A percentile compares a stretch with the other conserved stretches of the same genome.
Conservation (phyloP, 768 basidiomycete genomes). For the Cystofilobasidium ferigula region DNA sequence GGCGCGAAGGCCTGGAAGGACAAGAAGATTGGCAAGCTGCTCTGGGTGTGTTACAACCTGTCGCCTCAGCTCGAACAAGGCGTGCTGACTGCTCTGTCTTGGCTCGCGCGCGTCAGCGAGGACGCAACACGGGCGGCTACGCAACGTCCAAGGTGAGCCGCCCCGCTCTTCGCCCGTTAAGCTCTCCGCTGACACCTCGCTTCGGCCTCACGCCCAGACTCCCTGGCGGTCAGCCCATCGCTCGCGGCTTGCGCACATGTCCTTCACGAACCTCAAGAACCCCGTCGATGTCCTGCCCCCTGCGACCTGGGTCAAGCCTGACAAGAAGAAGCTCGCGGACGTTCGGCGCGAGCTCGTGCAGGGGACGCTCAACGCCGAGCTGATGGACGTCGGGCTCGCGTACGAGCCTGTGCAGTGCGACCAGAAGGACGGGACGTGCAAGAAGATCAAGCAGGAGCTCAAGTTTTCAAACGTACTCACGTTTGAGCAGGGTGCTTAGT, state of each 20-base stretch:
- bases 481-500: constrained; percentile 11
- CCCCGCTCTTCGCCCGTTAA: neutral
- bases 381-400: constrained; percentile 32
- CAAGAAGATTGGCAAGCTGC: constrained; percentile 28
- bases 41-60: constrained; percentile 29
- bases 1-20: constrained; percentile 32
- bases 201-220: too few relatives aligned
- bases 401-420: constrained; percentile 29
- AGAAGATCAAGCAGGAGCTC: constrained; percentile 20
- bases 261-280: constrained; percentile 4
- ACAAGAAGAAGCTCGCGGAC: neutral
- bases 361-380: constrained; percentile 15
- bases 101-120: constrained; percentile 15
- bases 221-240: constrained; percentile 35
- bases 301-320: neutral
- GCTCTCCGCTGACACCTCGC: too few relatives aligned
- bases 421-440: constrained; percentile 33
- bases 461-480: constrained; percentile 12
- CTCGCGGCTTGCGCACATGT: constrained; percentile 30
- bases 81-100: too few relatives aligned
- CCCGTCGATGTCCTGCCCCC: constrained; percentile 22
- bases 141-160: neutral
- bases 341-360: neutral
- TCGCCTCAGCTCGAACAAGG: too few relatives aligned
- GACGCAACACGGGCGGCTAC: constrained; percentile 32